Evolutionary conservation across 1,284 basidiomycete species (phyloP).

Genomic region (Ustilago curta): DNA sequence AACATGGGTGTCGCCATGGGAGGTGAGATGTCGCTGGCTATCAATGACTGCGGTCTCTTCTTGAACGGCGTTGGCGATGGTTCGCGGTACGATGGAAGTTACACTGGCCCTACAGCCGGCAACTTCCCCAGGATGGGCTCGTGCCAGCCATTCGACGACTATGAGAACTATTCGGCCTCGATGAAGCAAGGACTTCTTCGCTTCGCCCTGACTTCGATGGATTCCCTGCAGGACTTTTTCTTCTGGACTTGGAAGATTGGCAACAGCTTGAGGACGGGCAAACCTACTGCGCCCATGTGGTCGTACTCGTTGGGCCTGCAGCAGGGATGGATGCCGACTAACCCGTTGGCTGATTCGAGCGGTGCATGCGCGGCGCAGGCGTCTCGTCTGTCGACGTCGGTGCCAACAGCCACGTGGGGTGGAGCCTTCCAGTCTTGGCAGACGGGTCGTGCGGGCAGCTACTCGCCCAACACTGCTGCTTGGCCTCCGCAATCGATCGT

Average conservation of each 20-base stretch:
- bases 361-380: conserved; percentile 41
- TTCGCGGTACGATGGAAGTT: conserved; percentile 82
- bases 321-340: conserved; percentile 63
- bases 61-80: conserved; percentile 76
- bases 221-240: conserved; percentile 69
- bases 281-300: conserved; percentile 62
- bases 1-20: conserved; percentile 66
- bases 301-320: conserved; percentile 65
- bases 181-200: conserved; percentile 38
- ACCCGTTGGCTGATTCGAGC: conserved; percentile 36
- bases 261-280: conserved; percentile 44
- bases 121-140: conserved; percentile 45
- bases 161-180: conserved; percentile 42
- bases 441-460: conserved; percentile 49
- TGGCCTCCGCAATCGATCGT: conserved; percentile 52
- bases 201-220: conserved; percentile 55
- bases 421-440: conserved; percentile 45
- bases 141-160: conserved; percentile 57
- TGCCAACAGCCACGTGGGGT: conserved; percentile 39
- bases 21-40: conserved; percentile 72
- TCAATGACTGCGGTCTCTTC: conserved; percentile 87
- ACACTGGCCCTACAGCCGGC: conserved; percentile 59
- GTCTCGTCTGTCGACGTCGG: conserved; percentile 12
- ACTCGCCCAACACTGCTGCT: conserved; percentile 29
- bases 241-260: conserved; percentile 84